phyloP scores from a whole-genome alignment of 257 asterid genomes.

The Ballota nigra region DNA sequence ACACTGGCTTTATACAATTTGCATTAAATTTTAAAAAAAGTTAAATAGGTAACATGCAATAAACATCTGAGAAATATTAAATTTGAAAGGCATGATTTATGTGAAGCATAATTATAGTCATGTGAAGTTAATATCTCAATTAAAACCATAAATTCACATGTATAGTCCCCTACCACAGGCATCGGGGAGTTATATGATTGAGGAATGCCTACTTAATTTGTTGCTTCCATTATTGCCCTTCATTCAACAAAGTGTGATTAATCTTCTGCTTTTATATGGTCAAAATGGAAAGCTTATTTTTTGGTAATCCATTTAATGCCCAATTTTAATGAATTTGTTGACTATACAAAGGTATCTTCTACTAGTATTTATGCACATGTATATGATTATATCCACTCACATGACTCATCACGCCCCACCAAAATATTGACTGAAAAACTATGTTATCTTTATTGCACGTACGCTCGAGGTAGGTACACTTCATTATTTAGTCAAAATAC shows the following conservation, averaged over 20 bases:
- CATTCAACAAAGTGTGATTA: neutral
- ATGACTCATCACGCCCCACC: too few relatives aligned
- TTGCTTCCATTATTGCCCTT: neutral
- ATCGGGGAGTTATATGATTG: neutral
- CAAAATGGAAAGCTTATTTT: neutral
- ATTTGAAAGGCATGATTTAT: neutral
- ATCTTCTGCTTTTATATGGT: neutral
- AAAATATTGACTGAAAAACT: constrained; percentile 14
- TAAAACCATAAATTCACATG: neutral
- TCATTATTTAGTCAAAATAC: constrained; percentile 15
- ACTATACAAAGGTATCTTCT: neutral
- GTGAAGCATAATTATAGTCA: neutral
- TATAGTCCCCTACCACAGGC: constrained; percentile 8
- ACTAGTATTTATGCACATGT: neutral
- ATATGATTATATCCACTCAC: too few relatives aligned
- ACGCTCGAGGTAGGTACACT: constrained; percentile 15
- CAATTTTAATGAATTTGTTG: neutral
- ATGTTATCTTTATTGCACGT: constrained; percentile 34
- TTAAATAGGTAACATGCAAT: neutral
- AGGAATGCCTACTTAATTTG: neutral
- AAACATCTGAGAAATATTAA: neutral
- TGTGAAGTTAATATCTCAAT: neutral
- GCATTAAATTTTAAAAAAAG: neutral
- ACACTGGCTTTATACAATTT: neutral
- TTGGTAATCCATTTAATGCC: neutral